Evolutionary conservation across 352 stramenopile species (phyloP).

Genomic region (Halophytophthora polymorphica): DNA sequence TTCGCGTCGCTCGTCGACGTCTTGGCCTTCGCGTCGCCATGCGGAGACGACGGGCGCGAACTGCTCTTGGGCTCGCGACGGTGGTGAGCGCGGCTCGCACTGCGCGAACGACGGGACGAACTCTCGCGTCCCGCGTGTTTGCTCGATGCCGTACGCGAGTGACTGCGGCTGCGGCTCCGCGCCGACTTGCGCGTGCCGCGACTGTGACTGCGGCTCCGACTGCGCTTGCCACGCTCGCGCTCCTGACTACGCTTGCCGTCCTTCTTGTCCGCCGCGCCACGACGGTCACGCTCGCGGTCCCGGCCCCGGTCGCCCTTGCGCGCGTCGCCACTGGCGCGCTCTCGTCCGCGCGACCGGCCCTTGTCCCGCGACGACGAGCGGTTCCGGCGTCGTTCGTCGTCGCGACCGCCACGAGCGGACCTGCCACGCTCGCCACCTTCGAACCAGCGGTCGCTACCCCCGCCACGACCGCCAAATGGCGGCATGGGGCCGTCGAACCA

Average conservation of each 20-base stretch:
- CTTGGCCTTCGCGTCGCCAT: conserved; percentile 20
- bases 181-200: conserved; percentile 23
- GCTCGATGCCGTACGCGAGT: conserved; percentile 39
- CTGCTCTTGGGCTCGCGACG: conserved; percentile 26
- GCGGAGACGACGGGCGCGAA: conserved; percentile 13
- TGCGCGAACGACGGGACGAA: conserved; percentile 42
- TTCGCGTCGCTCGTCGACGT: conserved; percentile 19
- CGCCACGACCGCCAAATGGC: conserved; percentile 42
- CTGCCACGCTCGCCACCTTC: conserved; percentile 34
- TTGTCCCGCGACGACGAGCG: conserved; percentile 33
- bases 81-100: conserved; percentile 41
- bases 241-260: conserved; percentile 20
- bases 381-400: conserved; percentile 44
- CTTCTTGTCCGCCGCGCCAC: conserved; percentile 27
- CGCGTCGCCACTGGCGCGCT: conserved; percentile 22
- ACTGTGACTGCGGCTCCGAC: conserved; percentile 40
- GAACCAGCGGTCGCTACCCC: conserved; percentile 41
- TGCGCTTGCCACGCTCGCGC: conserved; percentile 28
- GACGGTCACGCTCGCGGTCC: conserved; percentile 18
- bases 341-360: conserved; percentile 23
- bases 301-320: conserved; percentile 26
- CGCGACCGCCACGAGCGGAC: conserved; percentile 23
- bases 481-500: conserved; percentile 69
- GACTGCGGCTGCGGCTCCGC: conserved; percentile 51
- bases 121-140: conserved; percentile 32